A percentile compares a stretch with the other conserved stretches of the same genome.
These are phyloP conservation scores for Mycena sanguinolenta DNA, from an alignment of 768 basidiomycete genomes.

Conservation along the genomic window DNA sequence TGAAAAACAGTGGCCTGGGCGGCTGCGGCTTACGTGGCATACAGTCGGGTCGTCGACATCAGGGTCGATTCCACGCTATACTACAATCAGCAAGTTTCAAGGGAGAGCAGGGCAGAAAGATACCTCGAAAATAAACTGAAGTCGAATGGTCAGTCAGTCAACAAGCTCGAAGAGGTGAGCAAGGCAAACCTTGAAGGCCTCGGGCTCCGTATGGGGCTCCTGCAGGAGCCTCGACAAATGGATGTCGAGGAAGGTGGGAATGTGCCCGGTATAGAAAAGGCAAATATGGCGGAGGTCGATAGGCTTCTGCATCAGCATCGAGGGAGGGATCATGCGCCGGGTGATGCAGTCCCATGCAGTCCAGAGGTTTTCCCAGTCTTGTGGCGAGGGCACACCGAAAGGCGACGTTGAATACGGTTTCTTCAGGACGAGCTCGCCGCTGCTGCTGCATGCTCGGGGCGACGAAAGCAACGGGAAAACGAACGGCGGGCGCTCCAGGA, in stretches of 20 bases:
- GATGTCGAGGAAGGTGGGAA: conserved; percentile 93
- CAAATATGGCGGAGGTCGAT: conserved; percentile 96
- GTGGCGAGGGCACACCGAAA: conserved; percentile 77
- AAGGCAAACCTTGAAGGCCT: conserved; percentile 74
- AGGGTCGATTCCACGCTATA: conserved; percentile 94
- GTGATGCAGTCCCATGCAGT: conserved; percentile 90
- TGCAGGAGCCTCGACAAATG: conserved; percentile 81
- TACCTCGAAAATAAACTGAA: conserved; percentile 83
- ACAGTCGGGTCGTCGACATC: conserved; percentile 90
- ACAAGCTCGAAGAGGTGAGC: conserved; percentile 5
- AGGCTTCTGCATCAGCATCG: conserved; percentile 91
- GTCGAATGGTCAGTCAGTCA: neutral
- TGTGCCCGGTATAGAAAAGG: conserved; percentile 97
- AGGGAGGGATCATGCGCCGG: conserved; percentile 85
- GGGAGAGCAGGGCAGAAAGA: conserved; percentile 1
- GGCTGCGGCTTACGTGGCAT: conserved; percentile 75
- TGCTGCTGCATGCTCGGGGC: conserved; percentile 45
- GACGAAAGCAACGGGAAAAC: conserved; percentile 73
- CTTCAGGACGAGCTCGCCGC: conserved; percentile 40
- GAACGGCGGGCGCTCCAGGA: conserved; percentile 90
- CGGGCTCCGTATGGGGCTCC: conserved; percentile 88
- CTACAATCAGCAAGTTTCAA: conserved; percentile 16
- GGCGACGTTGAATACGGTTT: conserved; percentile 51
- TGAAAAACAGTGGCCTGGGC: neutral
- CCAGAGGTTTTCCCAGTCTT: conserved; percentile 91